These are phyloP conservation scores for Schizophyllum commune DNA, from an alignment of 1,284 basidiomycete species.

Conservation along the genomic window DNA sequence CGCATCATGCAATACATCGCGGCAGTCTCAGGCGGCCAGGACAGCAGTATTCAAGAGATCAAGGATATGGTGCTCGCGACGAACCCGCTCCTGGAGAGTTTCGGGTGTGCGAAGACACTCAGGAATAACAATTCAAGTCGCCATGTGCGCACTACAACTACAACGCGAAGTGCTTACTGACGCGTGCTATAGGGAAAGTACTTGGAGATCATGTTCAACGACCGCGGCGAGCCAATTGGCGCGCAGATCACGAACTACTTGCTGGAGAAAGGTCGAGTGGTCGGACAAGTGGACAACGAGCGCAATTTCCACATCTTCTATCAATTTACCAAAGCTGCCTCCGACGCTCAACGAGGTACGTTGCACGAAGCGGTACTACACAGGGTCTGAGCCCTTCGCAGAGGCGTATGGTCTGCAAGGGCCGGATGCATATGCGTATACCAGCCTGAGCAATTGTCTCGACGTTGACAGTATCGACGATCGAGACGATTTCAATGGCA, in stretches of 20 bases:
- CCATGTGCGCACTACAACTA: slow-evolving; percentile 56
- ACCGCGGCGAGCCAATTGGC: slow-evolving; percentile 88
- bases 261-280: slow-evolving; percentile 94
- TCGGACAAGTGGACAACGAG: slow-evolving; percentile 95
- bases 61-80: slow-evolving; percentile 99
- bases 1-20: slow-evolving; percentile 99
- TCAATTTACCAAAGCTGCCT: slow-evolving; percentile 96
- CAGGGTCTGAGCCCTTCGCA: slow-evolving; percentile 23
- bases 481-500: slow-evolving; percentile 80
- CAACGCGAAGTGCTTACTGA: slow-evolving; percentile 1
- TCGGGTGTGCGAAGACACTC: slow-evolving; percentile 98
- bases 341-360: slow-evolving; percentile 77
- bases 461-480: slow-evolving; percentile 93
- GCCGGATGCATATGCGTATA: slow-evolving; percentile 94
- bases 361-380: slow-evolving; percentile 1
- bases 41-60: slow-evolving; percentile 88
- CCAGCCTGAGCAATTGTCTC: slow-evolving; percentile 85
- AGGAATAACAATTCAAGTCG: slow-evolving; percentile 98
- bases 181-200: slow-evolving; percentile 79
- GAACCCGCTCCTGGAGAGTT: slow-evolving; percentile 95
- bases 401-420: slow-evolving; percentile 96
- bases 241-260: slow-evolving; percentile 99
- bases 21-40: slow-evolving; percentile 84
- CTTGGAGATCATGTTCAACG: slow-evolving; percentile 98
- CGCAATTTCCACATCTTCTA: slow-evolving; percentile 99